Evolutionary conservation across 2,329 filamentous ascomycete genomes (phyloP).

Genomic region (Trichoderma endophyticum): DNA sequence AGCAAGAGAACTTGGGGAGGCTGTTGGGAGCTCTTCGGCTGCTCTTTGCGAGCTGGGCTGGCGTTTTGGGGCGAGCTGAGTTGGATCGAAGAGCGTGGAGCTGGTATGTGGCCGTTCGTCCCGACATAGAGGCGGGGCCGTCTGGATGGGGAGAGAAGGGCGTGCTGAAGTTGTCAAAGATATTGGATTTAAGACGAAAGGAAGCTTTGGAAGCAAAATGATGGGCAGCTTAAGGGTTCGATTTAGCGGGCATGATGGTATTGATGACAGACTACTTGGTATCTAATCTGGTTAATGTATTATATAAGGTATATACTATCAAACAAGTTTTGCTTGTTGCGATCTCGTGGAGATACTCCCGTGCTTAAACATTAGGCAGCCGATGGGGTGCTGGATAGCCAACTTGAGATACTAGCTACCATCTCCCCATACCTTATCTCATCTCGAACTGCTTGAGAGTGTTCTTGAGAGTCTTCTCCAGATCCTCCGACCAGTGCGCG

Average conservation of each 20-base stretch:
- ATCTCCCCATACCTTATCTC: too few relatives aligned
- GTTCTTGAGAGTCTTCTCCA: too few relatives aligned
- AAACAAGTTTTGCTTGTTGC: too few relatives aligned
- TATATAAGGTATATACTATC: not conserved
- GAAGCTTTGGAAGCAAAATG: not conserved
- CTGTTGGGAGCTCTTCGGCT: constrained; percentile 69
- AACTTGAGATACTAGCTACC: too few relatives aligned
- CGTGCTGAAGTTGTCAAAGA: constrained; percentile 60
- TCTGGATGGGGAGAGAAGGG: constrained; percentile 84
- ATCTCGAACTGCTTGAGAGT: too few relatives aligned
- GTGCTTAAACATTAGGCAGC: too few relatives aligned
- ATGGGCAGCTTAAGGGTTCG: not conserved
- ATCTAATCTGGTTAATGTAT: not conserved
- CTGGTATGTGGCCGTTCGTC: constrained; percentile 77
- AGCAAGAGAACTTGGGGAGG: constrained; percentile 65
- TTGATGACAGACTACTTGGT: not conserved
- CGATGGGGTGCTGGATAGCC: too few relatives aligned
- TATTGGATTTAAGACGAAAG: constrained; percentile 55
- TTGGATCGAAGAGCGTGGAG: constrained; percentile 73
- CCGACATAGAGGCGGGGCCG: constrained; percentile 69
- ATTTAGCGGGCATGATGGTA: not conserved
- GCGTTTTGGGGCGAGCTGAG: constrained; percentile 60
- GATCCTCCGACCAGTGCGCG: too few relatives aligned
- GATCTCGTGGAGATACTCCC: too few relatives aligned
- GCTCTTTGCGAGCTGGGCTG: constrained; percentile 70